A percentile compares a stretch with the other conserved stretches of the same genome.
These are phyloP conservation scores for Lipomyces yamanashiensis DNA, from an alignment of 805 yeast genomes.

Conservation along the genomic window DNA sequence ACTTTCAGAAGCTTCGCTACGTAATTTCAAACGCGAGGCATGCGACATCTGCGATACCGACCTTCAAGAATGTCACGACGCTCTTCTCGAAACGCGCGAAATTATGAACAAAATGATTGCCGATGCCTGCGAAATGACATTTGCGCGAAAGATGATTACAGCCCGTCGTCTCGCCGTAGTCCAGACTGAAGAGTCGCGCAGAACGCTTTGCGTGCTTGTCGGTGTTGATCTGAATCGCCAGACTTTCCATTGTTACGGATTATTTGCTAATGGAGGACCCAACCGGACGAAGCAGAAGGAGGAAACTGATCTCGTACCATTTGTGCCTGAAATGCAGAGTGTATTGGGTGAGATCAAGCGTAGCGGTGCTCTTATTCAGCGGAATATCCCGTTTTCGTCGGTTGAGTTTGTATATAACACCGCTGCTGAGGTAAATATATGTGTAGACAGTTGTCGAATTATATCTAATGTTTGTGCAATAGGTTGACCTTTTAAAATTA, in stretches of 20 bases:
- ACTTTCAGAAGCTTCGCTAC: constrained; percentile 55
- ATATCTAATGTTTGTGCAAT: neutral
- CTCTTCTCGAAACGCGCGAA: constrained; percentile 53
- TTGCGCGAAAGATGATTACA: constrained; percentile 54
- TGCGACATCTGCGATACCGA: constrained; percentile 50
- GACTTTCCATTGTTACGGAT: constrained; percentile 27
- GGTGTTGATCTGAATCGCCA: constrained; percentile 20
- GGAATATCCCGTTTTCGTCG: constrained; percentile 49
- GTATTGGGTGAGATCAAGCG: constrained; percentile 6
- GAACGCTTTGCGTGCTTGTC: constrained; percentile 32
- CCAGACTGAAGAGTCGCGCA: constrained; percentile 29
- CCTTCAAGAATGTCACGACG: constrained; percentile 53
- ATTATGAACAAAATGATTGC: constrained; percentile 53
- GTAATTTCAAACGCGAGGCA: constrained; percentile 44
- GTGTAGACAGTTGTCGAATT: neutral
- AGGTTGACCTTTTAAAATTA: constrained; percentile 21
- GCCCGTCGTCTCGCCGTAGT: constrained; percentile 32
- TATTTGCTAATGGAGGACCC: constrained; percentile 14
- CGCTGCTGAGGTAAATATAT: constrained; percentile 23
- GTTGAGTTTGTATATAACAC: constrained; percentile 54
- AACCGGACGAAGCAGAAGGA: constrained; percentile 14
- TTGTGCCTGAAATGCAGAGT: constrained; percentile 20
- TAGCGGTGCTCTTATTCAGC: constrained; percentile 27
- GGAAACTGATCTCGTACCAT: constrained; percentile 29
- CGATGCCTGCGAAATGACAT: constrained; percentile 51